These are phyloP conservation scores for Nemania abortiva DNA, from an alignment of 2,329 filamentous ascomycete genomes.

Conservation along the genomic window DNA sequence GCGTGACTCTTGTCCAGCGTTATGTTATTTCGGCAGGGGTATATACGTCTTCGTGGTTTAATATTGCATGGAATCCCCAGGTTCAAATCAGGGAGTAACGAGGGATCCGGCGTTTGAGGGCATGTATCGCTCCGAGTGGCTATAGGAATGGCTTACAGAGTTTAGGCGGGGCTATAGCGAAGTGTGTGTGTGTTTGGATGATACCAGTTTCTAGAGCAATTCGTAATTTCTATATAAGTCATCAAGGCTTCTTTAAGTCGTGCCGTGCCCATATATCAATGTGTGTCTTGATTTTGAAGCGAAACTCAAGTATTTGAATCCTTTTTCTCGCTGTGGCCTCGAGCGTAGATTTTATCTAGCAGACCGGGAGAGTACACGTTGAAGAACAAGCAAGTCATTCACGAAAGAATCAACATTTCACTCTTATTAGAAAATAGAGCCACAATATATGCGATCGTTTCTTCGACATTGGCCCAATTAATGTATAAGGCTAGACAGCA, in stretches of 20 bases:
- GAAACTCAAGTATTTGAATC: no score
- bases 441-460: not conserved
- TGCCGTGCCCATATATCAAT: not conserved
- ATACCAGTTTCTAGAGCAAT: conserved; percentile 33
- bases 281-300: not conserved
- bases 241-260: not conserved
- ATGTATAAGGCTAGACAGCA: not conserved
- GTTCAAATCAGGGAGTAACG: not conserved
- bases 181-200: conserved; percentile 25
- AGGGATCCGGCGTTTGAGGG: conserved; percentile 30
- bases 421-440: not conserved
- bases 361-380: not conserved
- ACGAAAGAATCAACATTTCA: not conserved
- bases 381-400: not conserved
- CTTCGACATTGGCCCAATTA: not conserved
- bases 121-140: conserved; percentile 10
- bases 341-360: no score
- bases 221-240: conserved; percentile 1
- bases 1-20: not conserved
- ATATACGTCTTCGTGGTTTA: conserved; percentile 3
- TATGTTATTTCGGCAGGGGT: not conserved
- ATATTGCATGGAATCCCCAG: conserved; percentile 13
- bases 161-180: conserved; percentile 8
- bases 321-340: no score
- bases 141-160: conserved; percentile 8